Base-by-base conservation (phyloP, 1,284 basidiomycete genomes). In the Microbotryum saponariae region DNA sequence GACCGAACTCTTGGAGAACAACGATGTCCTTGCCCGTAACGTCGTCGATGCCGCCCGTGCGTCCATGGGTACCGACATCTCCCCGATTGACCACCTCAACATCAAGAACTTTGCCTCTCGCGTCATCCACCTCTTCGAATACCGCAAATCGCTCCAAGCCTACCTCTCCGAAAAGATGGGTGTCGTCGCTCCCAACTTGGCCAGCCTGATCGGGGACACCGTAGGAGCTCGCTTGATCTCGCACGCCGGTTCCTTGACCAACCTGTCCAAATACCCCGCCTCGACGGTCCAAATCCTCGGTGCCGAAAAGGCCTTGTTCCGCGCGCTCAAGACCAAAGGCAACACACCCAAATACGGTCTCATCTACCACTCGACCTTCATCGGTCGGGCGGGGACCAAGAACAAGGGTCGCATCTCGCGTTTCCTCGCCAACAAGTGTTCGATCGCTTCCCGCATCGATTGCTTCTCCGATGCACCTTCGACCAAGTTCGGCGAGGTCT, bases 401-500 rank as follows among this genome's bases (percentile, higher is more conserved):
- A 87, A 92, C 82, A 99, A 98, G 82, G 94, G 94, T 45, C 87
- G 96, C 64, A 97, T 97, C 76, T 96, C 92, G 14, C 86, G 93
- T 48, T 97, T 96, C 83, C 82, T 99, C 44, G 96, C 94, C 55
- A 98, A 98, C 83, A 99, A 99, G 79, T 96, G 92, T 76, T 94
- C 91, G 61, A 98, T 99, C 73, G 96, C 96, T 8, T 89, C 90
- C 53, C 82, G 96, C 64, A 98, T 98, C 78, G 96, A 99, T 78
- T 97, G 96, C 78, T 98, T 92, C 77, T 83, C 87, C 6, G 90
- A 89, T 87, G 83, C 83, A 55, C 94, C 94, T 0, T 91, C 91
- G 12, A 79, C 89, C 60, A 93, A 94, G 75, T 97, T 94, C 72
- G 96, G 96, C 61, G 92, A 96, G 75, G 96, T 92, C 14, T 82